A percentile compares a stretch with the other conserved stretches of the same genome.
Evolutionary conservation across 768 basidiomycete species (phyloP).

Genomic region (Pisolithus marmoratus): DNA sequence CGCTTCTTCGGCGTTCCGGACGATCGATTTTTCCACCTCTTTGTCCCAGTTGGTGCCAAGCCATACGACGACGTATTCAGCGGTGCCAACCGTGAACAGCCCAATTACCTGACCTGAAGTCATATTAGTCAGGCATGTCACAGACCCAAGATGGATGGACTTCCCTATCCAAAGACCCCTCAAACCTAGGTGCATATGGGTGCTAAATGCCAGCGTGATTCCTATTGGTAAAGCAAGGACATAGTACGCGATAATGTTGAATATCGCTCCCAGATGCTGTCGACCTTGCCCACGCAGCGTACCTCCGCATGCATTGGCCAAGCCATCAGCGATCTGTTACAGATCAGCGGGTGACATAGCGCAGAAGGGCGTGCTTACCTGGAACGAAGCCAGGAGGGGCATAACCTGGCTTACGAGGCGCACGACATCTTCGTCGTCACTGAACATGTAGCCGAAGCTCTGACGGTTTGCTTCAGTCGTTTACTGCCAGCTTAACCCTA

Average conservation of each 20-base stretch:
- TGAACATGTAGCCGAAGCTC: conserved; percentile 67
- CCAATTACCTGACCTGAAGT: conserved; percentile 63
- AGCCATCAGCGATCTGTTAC: conserved; percentile 42
- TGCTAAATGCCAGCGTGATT: conserved; percentile 43
- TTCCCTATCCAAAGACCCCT: conserved; percentile 49
- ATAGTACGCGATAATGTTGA: conserved; percentile 66
- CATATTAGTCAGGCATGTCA: conserved; percentile 7
- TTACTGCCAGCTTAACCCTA: not conserved
- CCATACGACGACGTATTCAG: conserved; percentile 61
- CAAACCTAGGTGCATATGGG: conserved; percentile 34
- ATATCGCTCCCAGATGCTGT: conserved; percentile 68
- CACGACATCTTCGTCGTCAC: conserved; percentile 53
- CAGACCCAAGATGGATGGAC: not conserved
- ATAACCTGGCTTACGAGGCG: conserved; percentile 43
- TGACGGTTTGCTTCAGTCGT: not conserved
- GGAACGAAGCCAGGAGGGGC: conserved; percentile 52
- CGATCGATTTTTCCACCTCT: conserved; percentile 37
- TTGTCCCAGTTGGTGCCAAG: conserved; percentile 45
- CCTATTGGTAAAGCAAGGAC: conserved; percentile 48
- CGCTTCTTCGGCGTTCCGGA: conserved; percentile 30
- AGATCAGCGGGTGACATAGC: not conserved
- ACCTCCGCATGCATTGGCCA: conserved; percentile 47
- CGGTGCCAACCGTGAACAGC: conserved; percentile 62
- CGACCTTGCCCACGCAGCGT: conserved; percentile 48
- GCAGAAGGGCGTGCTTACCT: conserved; percentile 23